Evolutionary conservation across 192 early-diverging fungal species (phyloP).

Genomic region (Umbelopsis sp.): DNA sequence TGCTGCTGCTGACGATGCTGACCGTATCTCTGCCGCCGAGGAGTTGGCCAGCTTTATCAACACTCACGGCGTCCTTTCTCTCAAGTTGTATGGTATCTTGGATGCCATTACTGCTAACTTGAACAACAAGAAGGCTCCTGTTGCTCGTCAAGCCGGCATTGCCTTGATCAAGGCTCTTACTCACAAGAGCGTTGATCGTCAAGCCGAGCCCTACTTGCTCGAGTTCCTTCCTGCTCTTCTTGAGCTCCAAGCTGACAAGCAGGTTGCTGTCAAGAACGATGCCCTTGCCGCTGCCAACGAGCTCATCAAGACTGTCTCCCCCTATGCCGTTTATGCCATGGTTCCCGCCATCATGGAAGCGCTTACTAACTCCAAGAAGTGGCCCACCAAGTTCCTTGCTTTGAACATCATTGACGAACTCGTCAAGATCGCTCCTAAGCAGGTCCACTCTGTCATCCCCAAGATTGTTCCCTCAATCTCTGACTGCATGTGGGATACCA

Average conservation of each 20-base stretch:
- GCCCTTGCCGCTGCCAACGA: constrained; percentile 49
- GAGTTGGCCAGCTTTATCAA: constrained; percentile 33
- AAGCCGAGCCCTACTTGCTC: constrained; percentile 71
- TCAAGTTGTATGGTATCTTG: constrained; percentile 64
- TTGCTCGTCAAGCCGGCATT: constrained; percentile 63
- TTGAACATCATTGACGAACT: constrained; percentile 49
- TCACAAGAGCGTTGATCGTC: constrained; percentile 41
- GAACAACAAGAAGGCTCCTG: constrained; percentile 69
- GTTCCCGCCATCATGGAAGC: constrained; percentile 68
- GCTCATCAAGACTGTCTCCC: constrained; percentile 46
- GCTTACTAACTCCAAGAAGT: constrained; percentile 77
- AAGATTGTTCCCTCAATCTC: constrained; percentile 74
- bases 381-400: constrained; percentile 68
- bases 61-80: constrained; percentile 62
- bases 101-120: constrained; percentile 60
- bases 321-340: constrained; percentile 52
- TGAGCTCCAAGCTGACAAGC: constrained; percentile 62
- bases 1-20: constrained; percentile 19
- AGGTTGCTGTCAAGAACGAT: constrained; percentile 44
- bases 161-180: constrained; percentile 63
- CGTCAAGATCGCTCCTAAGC: constrained; percentile 47
- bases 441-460: constrained; percentile 55
- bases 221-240: constrained; percentile 64
- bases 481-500: constrained; percentile 82
- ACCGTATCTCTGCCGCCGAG: constrained; percentile 29